A percentile compares a stretch with the other conserved stretches of the same genome.
phyloP scores from a whole-genome alignment of 164 flowering plant species.

The Saururus chinensis region DNA sequence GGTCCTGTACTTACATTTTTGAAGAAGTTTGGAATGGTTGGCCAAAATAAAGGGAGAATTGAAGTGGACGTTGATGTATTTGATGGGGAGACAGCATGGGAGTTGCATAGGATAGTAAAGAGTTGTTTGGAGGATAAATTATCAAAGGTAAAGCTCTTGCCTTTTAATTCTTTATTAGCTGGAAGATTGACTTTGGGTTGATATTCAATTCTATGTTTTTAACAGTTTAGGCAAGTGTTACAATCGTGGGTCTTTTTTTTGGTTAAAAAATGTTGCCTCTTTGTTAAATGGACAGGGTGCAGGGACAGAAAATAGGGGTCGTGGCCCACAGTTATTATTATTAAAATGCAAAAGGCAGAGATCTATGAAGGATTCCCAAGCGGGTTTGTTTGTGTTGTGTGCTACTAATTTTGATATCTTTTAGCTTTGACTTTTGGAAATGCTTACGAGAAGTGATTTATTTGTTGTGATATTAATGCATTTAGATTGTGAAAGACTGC shows the following conservation, averaged over 20 bases:
- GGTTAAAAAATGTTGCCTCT: not conserved
- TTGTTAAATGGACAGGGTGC: not conserved
- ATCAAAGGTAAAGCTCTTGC: constrained; percentile 12
- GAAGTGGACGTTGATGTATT: constrained; percentile 18
- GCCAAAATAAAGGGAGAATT: constrained; percentile 11
- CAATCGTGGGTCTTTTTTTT: not conserved
- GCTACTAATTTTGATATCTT: not conserved
- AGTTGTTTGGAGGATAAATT: constrained; percentile 11
- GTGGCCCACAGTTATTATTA: not conserved
- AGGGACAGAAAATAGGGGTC: not conserved
- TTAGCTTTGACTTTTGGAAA: not conserved
- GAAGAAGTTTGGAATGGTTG: constrained; percentile 16
- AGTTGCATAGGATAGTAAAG: constrained; percentile 17
- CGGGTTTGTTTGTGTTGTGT: not conserved
- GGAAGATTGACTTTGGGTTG: not conserved
- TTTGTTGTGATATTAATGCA: constrained; percentile 12
- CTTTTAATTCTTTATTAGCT: not conserved
- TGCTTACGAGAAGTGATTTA: not conserved
- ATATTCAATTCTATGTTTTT: no score
- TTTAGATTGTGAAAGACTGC: constrained; percentile 28
- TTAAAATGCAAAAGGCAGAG: not conserved
- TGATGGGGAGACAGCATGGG: constrained; percentile 18
- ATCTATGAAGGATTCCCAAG: not conserved
- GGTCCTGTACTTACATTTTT: constrained; percentile 11
- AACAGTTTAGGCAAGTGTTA: not conserved